Base-by-base conservation (phyloP, 352 stramenopile genomes). In the Phytophthora aleatoria region DNA sequence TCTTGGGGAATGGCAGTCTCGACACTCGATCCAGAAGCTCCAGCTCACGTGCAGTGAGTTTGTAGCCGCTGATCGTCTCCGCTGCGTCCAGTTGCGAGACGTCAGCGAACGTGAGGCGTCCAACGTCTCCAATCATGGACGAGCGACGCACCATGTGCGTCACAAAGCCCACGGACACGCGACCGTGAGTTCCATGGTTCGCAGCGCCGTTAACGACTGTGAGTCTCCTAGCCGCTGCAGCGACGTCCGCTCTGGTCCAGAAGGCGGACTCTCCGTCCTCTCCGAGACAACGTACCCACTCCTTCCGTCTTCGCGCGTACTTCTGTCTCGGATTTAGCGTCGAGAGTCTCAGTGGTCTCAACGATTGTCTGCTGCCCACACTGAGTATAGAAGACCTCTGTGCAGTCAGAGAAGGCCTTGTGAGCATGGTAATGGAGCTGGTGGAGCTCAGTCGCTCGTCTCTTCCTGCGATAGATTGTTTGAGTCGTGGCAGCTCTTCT, bases 261-360 rank as follows among this genome's bases (percentile, higher is more conserved):
- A 84, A 89, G 2, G 82, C 81, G 1, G 77, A 81, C 8, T 61
- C 51, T n/a, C 87, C 87, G 44, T 93, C 75, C 10, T 79, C 59
- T 5, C 74, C 82, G 13, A 92, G 65, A 57, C 74, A 79, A 20
- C 87, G 79, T 9, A 90, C 74, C 87, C 87, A 95, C 50, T 95
- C 85, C 36, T 95, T 92, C 16, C 87, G 83, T 61, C 90, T 84
- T 57, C 79, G 73, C 3, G 85, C 85, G 60, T 94, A 94, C 28
- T 80, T 81, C 47, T 94, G 85, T n/a, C 85, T 76, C 3, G 81
- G 67, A 50, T 94, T 94, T 9, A 94, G 71, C 8, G 67, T 86
- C 28, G 74, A 89, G 9, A 91, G 71, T 3, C 81, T 49, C 45
- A 91, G 59, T 9, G 67, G 61, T 24, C 70, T 39, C 5, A 78